These are phyloP conservation scores for Aegilops sharonensis DNA, from an alignment of 176 grass and related monocot genomes.

Conservation along the genomic window DNA sequence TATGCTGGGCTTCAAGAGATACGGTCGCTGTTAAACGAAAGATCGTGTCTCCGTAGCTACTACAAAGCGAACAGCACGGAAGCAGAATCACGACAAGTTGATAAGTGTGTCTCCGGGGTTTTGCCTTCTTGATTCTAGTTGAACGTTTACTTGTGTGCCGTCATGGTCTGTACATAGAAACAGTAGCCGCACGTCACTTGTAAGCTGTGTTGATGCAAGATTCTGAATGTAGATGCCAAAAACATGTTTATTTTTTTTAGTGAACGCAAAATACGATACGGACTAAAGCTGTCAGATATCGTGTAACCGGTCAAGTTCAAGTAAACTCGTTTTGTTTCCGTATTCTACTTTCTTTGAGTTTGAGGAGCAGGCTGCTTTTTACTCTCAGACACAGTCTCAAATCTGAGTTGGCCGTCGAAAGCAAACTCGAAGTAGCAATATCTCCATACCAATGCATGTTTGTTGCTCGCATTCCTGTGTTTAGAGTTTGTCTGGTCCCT, in stretches of 20 bases:
- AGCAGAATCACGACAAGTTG: conserved; percentile 2
- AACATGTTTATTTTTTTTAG: not conserved
- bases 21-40: not conserved
- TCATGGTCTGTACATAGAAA: conserved; percentile 32
- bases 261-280: not conserved
- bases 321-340: not conserved
- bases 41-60: not conserved
- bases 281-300: not conserved
- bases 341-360: not conserved
- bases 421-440: too few relatives aligned
- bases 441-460: not conserved
- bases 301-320: not conserved
- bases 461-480: not conserved
- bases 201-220: not conserved
- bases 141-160: not conserved
- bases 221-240: conserved; percentile 12
- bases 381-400: too few relatives aligned
- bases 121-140: not conserved
- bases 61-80: not conserved
- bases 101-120: not conserved
- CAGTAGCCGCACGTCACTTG: not conserved
- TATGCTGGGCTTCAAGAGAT: conserved; percentile 13
- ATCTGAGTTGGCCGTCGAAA: too few relatives aligned
- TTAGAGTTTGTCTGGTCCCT: not conserved
- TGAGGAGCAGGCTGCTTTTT: too few relatives aligned